These are phyloP conservation scores for Saksenaea oblongispora DNA, from an alignment of 371 early-diverging fungal genomes.

Conservation along the genomic window DNA sequence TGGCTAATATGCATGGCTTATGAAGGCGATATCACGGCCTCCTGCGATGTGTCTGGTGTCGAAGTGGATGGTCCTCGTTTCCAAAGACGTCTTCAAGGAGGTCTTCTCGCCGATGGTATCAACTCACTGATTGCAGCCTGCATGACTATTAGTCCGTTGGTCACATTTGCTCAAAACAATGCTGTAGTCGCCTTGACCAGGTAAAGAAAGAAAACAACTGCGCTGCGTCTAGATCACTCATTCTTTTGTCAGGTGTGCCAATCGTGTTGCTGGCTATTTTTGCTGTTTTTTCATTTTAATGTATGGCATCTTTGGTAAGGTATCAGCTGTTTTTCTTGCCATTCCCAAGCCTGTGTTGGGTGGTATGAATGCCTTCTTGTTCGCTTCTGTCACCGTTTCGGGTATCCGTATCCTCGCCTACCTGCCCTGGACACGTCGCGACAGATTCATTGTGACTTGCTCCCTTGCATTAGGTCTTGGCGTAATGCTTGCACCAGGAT, in stretches of 20 bases:
- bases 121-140: conserved; percentile 57
- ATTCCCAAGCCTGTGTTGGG: conserved; percentile 59
- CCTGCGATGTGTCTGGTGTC: conserved; percentile 64
- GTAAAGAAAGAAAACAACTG: not conserved
- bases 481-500: conserved; percentile 48
- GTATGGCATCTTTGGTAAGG: conserved; percentile 64
- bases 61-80: conserved; percentile 64
- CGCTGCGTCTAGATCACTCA: not conserved
- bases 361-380: conserved; percentile 66
- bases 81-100: conserved; percentile 63
- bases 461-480: conserved; percentile 58
- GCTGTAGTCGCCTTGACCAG: conserved; percentile 59
- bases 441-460: conserved; percentile 60
- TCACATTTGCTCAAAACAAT: conserved; percentile 68
- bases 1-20: no score
- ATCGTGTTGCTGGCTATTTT: conserved; percentile 63
- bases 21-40: conserved; percentile 65
- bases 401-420: conserved; percentile 67
- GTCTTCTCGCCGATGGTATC: conserved; percentile 65
- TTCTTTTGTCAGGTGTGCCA: conserved; percentile 56
- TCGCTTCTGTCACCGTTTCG: conserved; percentile 61
- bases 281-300: conserved; percentile 59
- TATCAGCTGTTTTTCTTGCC: conserved; percentile 61
- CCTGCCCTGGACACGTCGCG: conserved; percentile 65
- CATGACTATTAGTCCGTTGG: conserved; percentile 59